Percentiles rank a stretch among this genome's conserved stretches.
Evolutionary conservation across 768 basidiomycete species (phyloP).

Genomic region (Suillus luteus): DNA sequence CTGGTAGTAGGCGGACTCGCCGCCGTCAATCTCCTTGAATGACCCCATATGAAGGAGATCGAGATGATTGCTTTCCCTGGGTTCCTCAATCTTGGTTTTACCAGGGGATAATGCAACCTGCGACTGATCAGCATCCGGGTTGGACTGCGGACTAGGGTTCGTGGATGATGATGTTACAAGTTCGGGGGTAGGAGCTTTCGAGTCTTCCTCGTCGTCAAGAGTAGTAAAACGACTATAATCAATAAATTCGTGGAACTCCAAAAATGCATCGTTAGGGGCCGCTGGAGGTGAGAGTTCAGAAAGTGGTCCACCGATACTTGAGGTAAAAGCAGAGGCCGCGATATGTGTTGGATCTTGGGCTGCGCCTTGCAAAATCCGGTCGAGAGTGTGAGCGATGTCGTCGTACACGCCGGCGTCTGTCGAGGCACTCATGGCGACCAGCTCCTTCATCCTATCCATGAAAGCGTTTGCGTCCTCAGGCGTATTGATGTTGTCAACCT

Average conservation of each 20-base stretch:
- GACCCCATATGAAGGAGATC: constrained; percentile 60
- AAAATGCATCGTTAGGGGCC: constrained; percentile 39
- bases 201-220: constrained; percentile 56
- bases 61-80: constrained; percentile 30
- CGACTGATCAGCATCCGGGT: constrained; percentile 57
- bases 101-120: constrained; percentile 46
- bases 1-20: constrained; percentile 69
- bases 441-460: constrained; percentile 63
- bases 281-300: constrained; percentile 37
- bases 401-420: constrained; percentile 40
- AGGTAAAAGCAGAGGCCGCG: constrained; percentile 32
- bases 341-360: constrained; percentile 40
- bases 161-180: constrained; percentile 70
- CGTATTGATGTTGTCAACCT: constrained; percentile 53
- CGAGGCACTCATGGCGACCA: constrained; percentile 53
- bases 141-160: constrained; percentile 77
- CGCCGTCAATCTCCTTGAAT: constrained; percentile 74
- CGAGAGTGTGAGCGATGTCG: constrained; percentile 62
- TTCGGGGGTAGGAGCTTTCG: constrained; percentile 76
- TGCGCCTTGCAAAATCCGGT: constrained; percentile 63
- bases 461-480: constrained; percentile 67
- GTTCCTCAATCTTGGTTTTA: constrained; percentile 57
- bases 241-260: constrained; percentile 63
- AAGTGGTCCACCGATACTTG: constrained; percentile 32
- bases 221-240: constrained; percentile 66